Evolutionary conservation across 345 rosid species (phyloP).

Genomic region (Hevea brasiliensis): DNA sequence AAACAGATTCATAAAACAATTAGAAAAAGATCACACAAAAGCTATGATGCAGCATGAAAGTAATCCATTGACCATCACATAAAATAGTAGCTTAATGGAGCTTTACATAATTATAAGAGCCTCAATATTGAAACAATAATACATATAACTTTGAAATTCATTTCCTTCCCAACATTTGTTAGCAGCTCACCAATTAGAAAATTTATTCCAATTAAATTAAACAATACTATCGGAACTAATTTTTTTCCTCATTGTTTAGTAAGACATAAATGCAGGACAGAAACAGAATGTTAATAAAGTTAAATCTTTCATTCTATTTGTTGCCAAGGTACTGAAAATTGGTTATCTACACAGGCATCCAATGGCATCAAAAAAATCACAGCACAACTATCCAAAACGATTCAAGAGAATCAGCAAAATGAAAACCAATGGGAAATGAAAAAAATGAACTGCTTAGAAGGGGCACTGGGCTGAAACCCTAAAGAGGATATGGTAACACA

Average conservation of each 20-base stretch:
- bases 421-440: not conserved
- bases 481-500: not conserved
- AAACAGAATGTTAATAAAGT: not conserved
- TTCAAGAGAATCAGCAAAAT: not conserved
- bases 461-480: not conserved
- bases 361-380: not conserved
- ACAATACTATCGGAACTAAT: not conserved
- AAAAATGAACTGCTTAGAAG: not conserved
- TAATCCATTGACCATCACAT: too few relatives aligned
- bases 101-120: not conserved
- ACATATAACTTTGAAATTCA: not conserved
- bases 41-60: not conserved
- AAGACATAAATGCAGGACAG: not conserved
- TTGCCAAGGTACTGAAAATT: not conserved
- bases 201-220: not conserved
- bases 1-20: not conserved
- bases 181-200: not conserved
- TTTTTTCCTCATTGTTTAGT: not conserved
- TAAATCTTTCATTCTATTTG: too few relatives aligned
- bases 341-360: not conserved
- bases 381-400: not conserved
- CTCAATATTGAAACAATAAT: not conserved
- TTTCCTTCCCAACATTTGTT: not conserved
- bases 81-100: not conserved
- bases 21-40: not conserved